Percentiles rank a stretch among this genome's conserved stretches.
These are phyloP conservation scores for Phanerodontia chrysosporium DNA, from an alignment of 768 basidiomycete species.

Conservation along the genomic window DNA sequence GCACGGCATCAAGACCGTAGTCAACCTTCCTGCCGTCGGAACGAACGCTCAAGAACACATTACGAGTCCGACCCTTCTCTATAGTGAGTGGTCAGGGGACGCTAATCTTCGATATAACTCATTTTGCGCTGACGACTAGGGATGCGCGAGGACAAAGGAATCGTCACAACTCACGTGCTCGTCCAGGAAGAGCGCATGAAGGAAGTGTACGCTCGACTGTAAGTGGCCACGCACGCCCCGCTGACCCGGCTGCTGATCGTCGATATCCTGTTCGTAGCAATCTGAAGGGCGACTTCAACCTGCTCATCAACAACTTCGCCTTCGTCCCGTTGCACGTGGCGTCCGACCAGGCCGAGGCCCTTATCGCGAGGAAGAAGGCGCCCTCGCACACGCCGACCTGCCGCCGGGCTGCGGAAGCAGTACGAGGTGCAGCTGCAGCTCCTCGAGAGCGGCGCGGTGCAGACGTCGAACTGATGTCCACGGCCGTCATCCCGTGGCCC, in stretches of 20 bases:
- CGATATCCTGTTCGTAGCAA: too few species aligned
- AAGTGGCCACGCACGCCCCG: too few species aligned
- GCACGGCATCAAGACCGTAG: too few species aligned
- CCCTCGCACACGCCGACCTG: background rate
- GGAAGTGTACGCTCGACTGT: too few species aligned
- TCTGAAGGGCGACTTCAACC: too few species aligned
- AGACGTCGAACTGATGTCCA: background rate
- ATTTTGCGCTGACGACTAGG: slow-evolving; percentile 13
- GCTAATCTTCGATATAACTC: background rate
- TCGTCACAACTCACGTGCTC: background rate
- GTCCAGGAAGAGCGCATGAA: background rate
- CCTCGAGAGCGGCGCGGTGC: background rate
- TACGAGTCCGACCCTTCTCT: slow-evolving; percentile 45
- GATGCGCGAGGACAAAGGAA: slow-evolving; percentile 18
- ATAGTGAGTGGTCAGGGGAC: slow-evolving; percentile 33
- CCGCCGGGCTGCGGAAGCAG: slow-evolving; percentile 21
- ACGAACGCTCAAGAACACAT: too few species aligned
- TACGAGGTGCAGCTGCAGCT: slow-evolving; percentile 18
- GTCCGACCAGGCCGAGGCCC: background rate
- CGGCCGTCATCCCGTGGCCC: background rate
- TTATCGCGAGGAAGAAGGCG: background rate
- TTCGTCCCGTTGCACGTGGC: background rate
- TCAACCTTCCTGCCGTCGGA: too few species aligned
- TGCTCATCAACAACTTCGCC: background rate
- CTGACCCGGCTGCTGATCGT: too few species aligned